Evolutionary conservation across 257 asterid species (phyloP).

Genomic region (Petunia axillaris): DNA sequence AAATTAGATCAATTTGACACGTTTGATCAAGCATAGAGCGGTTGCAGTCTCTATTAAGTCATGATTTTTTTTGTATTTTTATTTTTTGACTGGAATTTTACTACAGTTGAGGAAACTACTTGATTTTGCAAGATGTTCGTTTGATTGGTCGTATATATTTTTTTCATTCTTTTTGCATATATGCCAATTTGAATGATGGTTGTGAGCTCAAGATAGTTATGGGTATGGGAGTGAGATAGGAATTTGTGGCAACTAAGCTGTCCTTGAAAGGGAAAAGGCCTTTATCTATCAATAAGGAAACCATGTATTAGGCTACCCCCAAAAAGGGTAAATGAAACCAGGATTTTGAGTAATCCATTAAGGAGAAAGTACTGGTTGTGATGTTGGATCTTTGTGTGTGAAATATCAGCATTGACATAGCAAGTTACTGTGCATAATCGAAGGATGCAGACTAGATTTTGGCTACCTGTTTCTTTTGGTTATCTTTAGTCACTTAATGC

Average conservation of each 20-base stretch:
- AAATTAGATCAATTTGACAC: background rate
- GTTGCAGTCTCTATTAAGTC: background rate
- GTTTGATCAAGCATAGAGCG: background rate
- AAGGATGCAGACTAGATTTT: background rate
- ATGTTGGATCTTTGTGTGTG: background rate
- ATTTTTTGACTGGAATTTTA: background rate
- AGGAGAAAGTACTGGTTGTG: background rate
- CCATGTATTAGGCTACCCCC: background rate
- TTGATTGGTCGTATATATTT: background rate
- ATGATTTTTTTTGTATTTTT: background rate
- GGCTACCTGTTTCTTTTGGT: background rate
- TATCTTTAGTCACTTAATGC: background rate
- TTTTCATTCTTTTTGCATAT: background rate
- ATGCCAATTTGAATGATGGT: background rate
- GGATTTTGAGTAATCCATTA: background rate
- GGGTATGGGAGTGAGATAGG: background rate
- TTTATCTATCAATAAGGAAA: background rate
- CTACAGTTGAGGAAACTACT: background rate
- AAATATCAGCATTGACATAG: background rate
- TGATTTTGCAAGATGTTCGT: background rate
- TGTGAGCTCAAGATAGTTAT: background rate
- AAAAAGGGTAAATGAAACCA: background rate
- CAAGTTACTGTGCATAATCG: slow-evolving; percentile 7
- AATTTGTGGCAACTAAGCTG: background rate
- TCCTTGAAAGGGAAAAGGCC: background rate